Percentiles rank a stretch among this genome's conserved stretches.
Conservation (phyloP, 2,329 filamentous ascomycete species). For the Mycosphaerella sp. region DNA sequence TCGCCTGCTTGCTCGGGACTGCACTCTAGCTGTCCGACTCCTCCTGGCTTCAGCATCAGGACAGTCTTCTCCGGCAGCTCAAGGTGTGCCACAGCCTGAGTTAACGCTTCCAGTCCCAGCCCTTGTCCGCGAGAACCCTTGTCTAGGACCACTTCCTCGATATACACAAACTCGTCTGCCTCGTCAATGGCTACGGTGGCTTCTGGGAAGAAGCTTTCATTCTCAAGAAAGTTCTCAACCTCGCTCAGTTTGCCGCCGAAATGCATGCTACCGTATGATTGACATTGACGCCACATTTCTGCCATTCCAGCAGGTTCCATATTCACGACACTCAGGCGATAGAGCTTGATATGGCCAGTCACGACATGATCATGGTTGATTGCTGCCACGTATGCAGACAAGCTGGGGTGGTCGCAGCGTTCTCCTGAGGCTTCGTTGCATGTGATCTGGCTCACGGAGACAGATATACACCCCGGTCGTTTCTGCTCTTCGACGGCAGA, state of each 20-base stretch:
- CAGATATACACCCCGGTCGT: too few relatives aligned
- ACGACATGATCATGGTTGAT: neutral
- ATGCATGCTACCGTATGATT: conserved; percentile 9
- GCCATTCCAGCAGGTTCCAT: neutral
- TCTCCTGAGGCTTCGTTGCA: too few relatives aligned
- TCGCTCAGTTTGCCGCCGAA: conserved; percentile 16
- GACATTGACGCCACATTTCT: conserved; percentile 15
- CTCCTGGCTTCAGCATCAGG: conserved; percentile 18
- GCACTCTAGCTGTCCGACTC: conserved; percentile 1
- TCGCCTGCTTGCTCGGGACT: conserved; percentile 11
- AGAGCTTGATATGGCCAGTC: conserved; percentile 12
- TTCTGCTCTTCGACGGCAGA: too few relatives aligned
- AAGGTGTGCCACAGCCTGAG: conserved; percentile 4
- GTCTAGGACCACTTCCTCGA: conserved; percentile 4
- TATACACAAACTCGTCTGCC: conserved; percentile 11
- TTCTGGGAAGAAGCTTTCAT: conserved; percentile 16
- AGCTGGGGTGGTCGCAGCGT: neutral
- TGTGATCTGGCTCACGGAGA: too few relatives aligned
- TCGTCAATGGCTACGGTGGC: conserved; percentile 1
- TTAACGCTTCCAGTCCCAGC: conserved; percentile 12
- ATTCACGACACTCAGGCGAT: conserved; percentile 4
- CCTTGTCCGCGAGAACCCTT: conserved; percentile 6
- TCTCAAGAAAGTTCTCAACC: conserved; percentile 21
- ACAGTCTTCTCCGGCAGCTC: conserved; percentile 6
- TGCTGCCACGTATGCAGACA: neutral